Base-by-base conservation (phyloP, 1,284 basidiomycete genomes). In the Lentinula novae-zelandiae region DNA sequence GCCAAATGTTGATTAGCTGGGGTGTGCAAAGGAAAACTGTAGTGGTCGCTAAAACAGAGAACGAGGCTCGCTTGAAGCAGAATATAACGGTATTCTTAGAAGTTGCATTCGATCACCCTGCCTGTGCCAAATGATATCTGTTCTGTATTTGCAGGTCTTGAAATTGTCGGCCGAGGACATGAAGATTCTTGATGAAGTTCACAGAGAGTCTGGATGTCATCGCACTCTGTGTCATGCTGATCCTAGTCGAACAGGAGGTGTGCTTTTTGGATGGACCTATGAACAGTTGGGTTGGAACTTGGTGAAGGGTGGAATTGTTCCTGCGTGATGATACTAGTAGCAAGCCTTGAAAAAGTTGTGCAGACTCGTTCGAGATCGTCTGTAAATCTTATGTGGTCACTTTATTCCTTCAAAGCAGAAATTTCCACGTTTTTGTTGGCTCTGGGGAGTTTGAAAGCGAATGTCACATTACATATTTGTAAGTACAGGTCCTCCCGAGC, bases 1-100 rank as follows among this genome's bases (percentile, higher is more conserved):
- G 79, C 0, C 84, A 84, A 61, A 72, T 86, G 15, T 68, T 83
- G 6, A 72, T 83, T 53, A 80, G 78, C 67, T 85, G 80, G 82
- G 74, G 69, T 13, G 72, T 82, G 13, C 73, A 77, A 58, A 72
- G 78, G 8, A 75, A 76, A 4, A 76, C 72, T 3, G 64, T 70
- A 27, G 75, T 77, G 5, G 71, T 82, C 13, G 78, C 80, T 2
- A 85, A 82, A 73, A 83, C 75, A 67, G 79, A 76, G 66, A 78
- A 78, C 38, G 69, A 72, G 46, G 72, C 73, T 58, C 71, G 83
- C 17, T 76, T 84, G 71, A 75, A 71, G 63, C 70, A 76, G 51
- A 85, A 84, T 65, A 72, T 83, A 40, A 69, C 71, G 4, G 79
- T 78, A 33, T 34, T 40, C 8, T 33, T 53, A 13, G 1, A 15